Evolutionary conservation across 495 filamentous ascomycete genomes (phyloP), one percentile per base, ranked within the genome.

Genomic region (Halenospora varia): DNA sequence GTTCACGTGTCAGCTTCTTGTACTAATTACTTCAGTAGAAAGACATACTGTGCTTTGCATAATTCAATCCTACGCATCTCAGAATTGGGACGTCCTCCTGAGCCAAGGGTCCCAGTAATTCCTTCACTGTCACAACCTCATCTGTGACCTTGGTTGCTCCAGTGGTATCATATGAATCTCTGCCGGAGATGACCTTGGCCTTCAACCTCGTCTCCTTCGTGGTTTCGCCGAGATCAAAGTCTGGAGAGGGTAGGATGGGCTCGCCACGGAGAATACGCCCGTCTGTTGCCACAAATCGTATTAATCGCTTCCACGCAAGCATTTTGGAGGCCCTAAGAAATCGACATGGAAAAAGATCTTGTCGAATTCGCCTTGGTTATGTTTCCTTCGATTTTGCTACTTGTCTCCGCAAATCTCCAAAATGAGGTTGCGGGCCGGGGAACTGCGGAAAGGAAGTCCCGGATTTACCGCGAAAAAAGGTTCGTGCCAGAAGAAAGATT

Each of bases 211-310:
- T 69, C 10, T 66, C 66, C 25, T 63, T 68, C 20, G 68, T 75
- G 3, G 71, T 70, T 35, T 59, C 60, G 26, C 76, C 76, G 2
- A 77, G 55, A 47, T 76, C 75, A 24, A 71, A 75, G 35, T 69
- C 66, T 10, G 61, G 47, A 0, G 61, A 65, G 6, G 71, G 71
- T 10, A 80, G 63, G 25, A 80, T 72, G 25, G 78, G 78, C 57
- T 80, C 77, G 45, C 78, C 78, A 25, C 68, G 70, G 11, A 75
- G 70, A 8, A 73, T 67, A 13, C 71, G 67, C 47, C 72, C 72
- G 25, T 77, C 74, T 2, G 70, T 71, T 11, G 75, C 70, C 10
- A 70, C 69, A 62, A 80, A 81, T 25, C 78, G 75, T 51, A 81
- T 77, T 0, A 80, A 67, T 50, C 78, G 72, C 59, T 72, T 61